Conservation (phyloP, 257 asterid species). For the Solanum corneliomulleri region DNA sequence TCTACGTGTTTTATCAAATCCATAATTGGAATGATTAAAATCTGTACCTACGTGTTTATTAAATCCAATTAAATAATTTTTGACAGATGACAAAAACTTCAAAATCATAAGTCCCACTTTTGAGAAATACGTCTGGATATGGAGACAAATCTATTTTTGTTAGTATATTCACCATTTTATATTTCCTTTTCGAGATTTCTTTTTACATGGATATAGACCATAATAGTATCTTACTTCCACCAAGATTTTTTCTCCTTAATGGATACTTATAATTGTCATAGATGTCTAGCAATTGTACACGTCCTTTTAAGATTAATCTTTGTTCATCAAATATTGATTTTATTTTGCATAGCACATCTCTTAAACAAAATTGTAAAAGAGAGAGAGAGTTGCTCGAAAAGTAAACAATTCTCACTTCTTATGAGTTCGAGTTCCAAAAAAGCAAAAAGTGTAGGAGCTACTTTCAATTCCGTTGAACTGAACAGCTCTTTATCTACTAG, state of each 20-base stretch:
- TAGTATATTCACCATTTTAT: neutral
- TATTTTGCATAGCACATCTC: too few relatives aligned
- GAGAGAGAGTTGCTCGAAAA: too few relatives aligned
- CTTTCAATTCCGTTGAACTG: neutral
- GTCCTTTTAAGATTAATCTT: too few relatives aligned
- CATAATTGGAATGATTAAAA: neutral
- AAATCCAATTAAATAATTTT: neutral
- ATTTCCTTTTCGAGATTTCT: neutral
- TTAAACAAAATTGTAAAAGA: too few relatives aligned
- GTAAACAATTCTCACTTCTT: too few relatives aligned
- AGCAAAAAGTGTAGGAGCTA: too few relatives aligned
- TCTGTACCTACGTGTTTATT: neutral
- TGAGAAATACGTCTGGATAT: neutral
- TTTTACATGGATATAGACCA: neutral
- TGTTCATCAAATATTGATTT: too few relatives aligned
- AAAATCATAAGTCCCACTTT: neutral
- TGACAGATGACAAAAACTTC: neutral
- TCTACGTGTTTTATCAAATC: too few relatives aligned
- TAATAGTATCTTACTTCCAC: neutral
- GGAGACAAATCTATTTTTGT: neutral
- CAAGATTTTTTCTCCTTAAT: neutral
- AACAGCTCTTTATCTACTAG: too few relatives aligned
- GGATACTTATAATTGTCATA: too few relatives aligned
- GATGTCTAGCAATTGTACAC: too few relatives aligned
- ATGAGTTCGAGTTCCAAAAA: too few relatives aligned